A percentile compares a stretch with the other conserved stretches of the same genome.
phyloP scores from a whole-genome alignment of 257 asterid species.

The Salvia hispanica region DNA sequence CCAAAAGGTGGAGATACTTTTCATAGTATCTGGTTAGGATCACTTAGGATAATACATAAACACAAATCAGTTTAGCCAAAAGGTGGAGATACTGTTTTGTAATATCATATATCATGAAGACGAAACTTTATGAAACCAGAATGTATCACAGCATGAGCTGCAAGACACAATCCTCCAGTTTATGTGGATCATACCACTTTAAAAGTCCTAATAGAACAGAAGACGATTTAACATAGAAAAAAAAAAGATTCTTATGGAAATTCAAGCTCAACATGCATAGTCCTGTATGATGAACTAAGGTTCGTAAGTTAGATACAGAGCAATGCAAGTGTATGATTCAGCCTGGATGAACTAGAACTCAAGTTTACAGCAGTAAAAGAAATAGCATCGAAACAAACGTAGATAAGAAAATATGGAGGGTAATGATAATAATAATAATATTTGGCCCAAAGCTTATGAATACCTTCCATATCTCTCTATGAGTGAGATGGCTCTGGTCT shows the following conservation, averaged over 20 bases:
- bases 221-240: background rate
- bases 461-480: conserved; percentile 98
- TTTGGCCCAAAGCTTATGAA: conserved; percentile 17
- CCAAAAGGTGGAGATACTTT: background rate
- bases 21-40: background rate
- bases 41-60: too few relatives aligned
- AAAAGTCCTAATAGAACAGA: background rate
- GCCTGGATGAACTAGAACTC: background rate
- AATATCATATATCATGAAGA: background rate
- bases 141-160: conserved; percentile 4
- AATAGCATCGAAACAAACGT: background rate
- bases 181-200: background rate
- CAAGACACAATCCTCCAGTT: conserved; percentile 2
- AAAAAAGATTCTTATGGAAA: background rate
- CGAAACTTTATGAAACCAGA: background rate
- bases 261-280: background rate
- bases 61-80: background rate
- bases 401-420: background rate
- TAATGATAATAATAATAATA: background rate
- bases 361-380: background rate
- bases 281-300: background rate
- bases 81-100: background rate
- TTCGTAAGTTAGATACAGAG: background rate
- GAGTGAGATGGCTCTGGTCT: conserved; percentile 89
- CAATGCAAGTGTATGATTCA: background rate